Evolutionary conservation across 2,329 filamentous ascomycete genomes (phyloP), one percentile per base, ranked within the genome.

Genomic region (Anthostomella pinea): DNA sequence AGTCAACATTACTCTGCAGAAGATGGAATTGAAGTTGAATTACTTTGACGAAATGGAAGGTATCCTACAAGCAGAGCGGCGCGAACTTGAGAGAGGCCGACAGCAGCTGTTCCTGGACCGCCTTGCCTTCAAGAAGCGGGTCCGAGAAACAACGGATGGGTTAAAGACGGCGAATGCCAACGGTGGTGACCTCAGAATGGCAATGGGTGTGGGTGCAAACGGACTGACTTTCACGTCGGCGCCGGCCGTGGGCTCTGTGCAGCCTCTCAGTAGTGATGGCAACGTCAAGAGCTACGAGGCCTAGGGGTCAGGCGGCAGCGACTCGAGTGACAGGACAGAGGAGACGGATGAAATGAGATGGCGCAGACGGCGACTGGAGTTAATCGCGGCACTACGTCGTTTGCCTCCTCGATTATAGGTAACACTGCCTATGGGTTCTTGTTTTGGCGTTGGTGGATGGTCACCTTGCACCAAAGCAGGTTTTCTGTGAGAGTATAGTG

Each of bases 31-130:
- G 53, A 98, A 98, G 67, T 75, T 98, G 41, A 83, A 88, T 57
- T 95, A 97, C 62, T 98, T 98, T 66, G 85, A 87, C 54, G 93
- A 98, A 63, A 90, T 98, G 77, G 93, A 98, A 65, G 77, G 86
- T 13, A 83, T 96, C 28, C 73, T 98, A 33, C 86, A 94, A 53
- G 88, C 90, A 5, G 93, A 98, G 68, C 83, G 91, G 41, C 80
- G 90, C 42, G 93, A 98, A 64, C 74, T 98, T 15, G 93, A 98
- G 65, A 81, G 90, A 39, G 87, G 87, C 25, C 81, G 91, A 19
- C 90, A 97, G 62, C 87, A 96, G 62, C 76, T 98, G 13, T 95
- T 97, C 72, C 71, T 97, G 23, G 93, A 98, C 62, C 81, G 93
- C 16, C 72, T 98, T 33, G 79, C 85, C 2, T 95, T 97, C 69